Evolutionary conservation across 768 basidiomycete species (phyloP).

Genomic region (Terana coerulea): DNA sequence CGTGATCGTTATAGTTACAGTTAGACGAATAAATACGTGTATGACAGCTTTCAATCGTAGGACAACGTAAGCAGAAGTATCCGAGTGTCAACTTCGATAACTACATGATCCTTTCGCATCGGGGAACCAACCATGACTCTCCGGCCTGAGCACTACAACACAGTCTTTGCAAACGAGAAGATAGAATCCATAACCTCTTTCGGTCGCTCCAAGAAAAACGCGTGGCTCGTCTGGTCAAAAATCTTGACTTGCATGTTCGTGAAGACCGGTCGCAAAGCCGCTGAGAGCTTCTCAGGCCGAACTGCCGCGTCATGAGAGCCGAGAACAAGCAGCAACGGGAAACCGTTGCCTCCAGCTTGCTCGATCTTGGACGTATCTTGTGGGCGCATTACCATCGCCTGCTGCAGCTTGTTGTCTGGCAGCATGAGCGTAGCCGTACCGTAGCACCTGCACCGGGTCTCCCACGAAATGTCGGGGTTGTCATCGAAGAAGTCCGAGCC

Average conservation of each 20-base stretch:
- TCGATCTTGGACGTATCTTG: background rate
- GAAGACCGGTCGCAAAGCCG: background rate
- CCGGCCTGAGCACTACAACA: no score
- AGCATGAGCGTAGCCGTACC: background rate
- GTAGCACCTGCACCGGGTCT: background rate
- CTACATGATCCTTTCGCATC: no score
- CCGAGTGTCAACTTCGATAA: no score
- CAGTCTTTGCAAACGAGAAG: background rate
- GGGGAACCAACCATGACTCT: no score
- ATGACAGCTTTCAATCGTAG: no score
- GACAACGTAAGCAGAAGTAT: no score
- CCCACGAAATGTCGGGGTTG: background rate
- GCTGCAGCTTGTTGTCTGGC: background rate
- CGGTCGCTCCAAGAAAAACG: background rate
- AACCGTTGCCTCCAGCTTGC: background rate
- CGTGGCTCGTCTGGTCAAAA: background rate
- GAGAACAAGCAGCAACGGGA: background rate
- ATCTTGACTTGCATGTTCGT: background rate
- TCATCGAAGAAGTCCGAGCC: background rate
- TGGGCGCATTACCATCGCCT: background rate
- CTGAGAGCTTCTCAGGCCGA: background rate
- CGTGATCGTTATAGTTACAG: no score
- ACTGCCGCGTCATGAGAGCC: background rate
- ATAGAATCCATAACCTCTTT: background rate
- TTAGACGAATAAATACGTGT: no score